Evolutionary conservation across 768 basidiomycete species (phyloP).

Genomic region (Russula sp.): DNA sequence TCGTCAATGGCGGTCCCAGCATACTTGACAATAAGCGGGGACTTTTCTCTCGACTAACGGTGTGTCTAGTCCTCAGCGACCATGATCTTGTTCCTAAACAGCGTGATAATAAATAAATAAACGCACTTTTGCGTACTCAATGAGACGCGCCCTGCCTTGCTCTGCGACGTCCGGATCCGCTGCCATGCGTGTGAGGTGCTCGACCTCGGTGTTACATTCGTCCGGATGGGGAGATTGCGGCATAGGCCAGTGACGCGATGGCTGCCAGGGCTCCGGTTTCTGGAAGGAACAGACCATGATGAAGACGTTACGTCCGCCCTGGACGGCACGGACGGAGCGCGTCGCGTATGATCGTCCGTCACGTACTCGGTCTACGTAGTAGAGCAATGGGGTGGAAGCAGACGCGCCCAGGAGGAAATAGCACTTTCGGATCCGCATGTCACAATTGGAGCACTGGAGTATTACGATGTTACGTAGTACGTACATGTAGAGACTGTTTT

Average conservation of each 20-base stretch:
- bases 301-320: slow-evolving; percentile 52
- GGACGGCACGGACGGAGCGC: slow-evolving; percentile 46
- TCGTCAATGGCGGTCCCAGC: slow-evolving; percentile 45
- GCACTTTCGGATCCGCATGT: slow-evolving; percentile 46
- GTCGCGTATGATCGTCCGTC: slow-evolving; percentile 74
- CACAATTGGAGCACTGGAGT: background rate
- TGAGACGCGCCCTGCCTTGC: slow-evolving; percentile 37
- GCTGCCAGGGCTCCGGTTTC: slow-evolving; percentile 73
- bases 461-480: slow-evolving; percentile 31
- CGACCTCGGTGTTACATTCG: slow-evolving; percentile 37
- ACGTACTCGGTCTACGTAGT: slow-evolving; percentile 72
- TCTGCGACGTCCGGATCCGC: slow-evolving; percentile 39
- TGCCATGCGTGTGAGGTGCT: slow-evolving; percentile 35
- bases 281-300: slow-evolving; percentile 82
- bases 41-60: slow-evolving; percentile 58
- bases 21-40: slow-evolving; percentile 65
- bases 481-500: slow-evolving; percentile 71
- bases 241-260: slow-evolving; percentile 63
- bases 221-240: slow-evolving; percentile 58
- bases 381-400: slow-evolving; percentile 68
- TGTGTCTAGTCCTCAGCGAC: background rate
- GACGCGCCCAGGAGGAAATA: slow-evolving; percentile 81
- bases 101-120: background rate
- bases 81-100: background rate
- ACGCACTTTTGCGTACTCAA: slow-evolving; percentile 35